These are phyloP conservation scores for Trypanosoma conorhini DNA, from an alignment of 208 protist species.

Conservation along the genomic window DNA sequence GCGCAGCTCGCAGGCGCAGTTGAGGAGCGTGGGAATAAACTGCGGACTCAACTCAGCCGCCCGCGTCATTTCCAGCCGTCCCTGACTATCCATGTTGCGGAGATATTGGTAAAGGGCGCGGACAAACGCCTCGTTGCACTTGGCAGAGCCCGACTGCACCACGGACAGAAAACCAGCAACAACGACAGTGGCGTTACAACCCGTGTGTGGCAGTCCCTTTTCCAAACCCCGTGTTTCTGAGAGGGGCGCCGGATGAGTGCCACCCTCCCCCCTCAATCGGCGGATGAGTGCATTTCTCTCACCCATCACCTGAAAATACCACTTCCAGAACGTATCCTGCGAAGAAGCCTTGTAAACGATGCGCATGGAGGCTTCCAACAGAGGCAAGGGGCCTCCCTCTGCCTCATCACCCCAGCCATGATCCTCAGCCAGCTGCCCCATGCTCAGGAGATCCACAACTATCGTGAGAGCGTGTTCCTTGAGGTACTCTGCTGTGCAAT, in stretches of 20 bases:
- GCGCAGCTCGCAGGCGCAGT: constrained; percentile 53
- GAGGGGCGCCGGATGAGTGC: not conserved
- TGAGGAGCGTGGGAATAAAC: constrained; percentile 65
- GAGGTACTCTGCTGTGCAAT: constrained; percentile 69
- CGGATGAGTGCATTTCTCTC: constrained; percentile 47
- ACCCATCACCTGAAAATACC: constrained; percentile 64
- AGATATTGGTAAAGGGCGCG: constrained; percentile 73
- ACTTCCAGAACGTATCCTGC: constrained; percentile 55
- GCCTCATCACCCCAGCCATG: not conserved
- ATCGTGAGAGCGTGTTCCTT: constrained; percentile 66
- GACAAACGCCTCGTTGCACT: constrained; percentile 80
- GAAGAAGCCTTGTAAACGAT: constrained; percentile 43
- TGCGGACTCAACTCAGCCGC: constrained; percentile 44
- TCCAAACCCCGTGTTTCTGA: not conserved
- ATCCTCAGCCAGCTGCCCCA: constrained; percentile 43
- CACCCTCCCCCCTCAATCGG: constrained; percentile 11
- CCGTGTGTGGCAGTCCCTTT: not conserved
- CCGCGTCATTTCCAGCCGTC: constrained; percentile 49
- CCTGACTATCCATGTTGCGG: constrained; percentile 25
- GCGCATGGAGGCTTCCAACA: constrained; percentile 39
- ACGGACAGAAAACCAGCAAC: constrained; percentile 63
- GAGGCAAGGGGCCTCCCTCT: constrained; percentile 18
- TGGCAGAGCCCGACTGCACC: constrained; percentile 66
- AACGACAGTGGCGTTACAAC: constrained; percentile 27
- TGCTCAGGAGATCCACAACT: constrained; percentile 66